These are phyloP conservation scores for Rehmannia glutinosa DNA, from an alignment of 257 asterid genomes.

Conservation along the genomic window DNA sequence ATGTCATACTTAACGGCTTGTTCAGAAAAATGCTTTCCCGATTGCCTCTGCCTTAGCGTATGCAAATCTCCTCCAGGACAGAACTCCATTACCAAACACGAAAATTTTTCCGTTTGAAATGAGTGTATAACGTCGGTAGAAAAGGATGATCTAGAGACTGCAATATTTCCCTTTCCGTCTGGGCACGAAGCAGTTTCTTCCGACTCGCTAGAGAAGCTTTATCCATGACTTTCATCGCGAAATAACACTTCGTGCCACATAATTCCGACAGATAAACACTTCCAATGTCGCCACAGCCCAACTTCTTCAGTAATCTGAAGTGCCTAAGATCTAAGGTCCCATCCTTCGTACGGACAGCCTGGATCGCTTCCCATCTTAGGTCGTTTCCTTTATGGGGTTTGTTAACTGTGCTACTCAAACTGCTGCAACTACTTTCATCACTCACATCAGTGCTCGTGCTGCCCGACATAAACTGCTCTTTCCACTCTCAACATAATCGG, in stretches of 20 bases:
- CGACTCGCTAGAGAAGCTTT: constrained; percentile 61
- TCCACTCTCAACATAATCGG: constrained; percentile 66
- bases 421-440: constrained; percentile 66
- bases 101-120: constrained; percentile 62
- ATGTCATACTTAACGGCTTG: constrained; percentile 64
- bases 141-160: constrained; percentile 69
- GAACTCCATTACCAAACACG: constrained; percentile 78
- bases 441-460: constrained; percentile 71
- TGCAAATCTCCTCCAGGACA: constrained; percentile 82
- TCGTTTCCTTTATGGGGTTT: constrained; percentile 72
- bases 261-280: constrained; percentile 65
- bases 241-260: constrained; percentile 65
- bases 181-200: constrained; percentile 62
- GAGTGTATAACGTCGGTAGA: constrained; percentile 55
- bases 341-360: constrained; percentile 48
- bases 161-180: constrained; percentile 64
- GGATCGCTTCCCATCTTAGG: constrained; percentile 65
- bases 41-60: constrained; percentile 61
- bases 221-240: constrained; percentile 76
- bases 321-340: constrained; percentile 56
- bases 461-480: constrained; percentile 77
- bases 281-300: constrained; percentile 76
- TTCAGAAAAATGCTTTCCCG: constrained; percentile 65
- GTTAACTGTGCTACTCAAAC: constrained; percentile 52
- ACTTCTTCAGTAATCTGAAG: constrained; percentile 56